Conservation (phyloP, 1,139 yeast genomes). For the Lodderomyces metapsilosis region DNA sequence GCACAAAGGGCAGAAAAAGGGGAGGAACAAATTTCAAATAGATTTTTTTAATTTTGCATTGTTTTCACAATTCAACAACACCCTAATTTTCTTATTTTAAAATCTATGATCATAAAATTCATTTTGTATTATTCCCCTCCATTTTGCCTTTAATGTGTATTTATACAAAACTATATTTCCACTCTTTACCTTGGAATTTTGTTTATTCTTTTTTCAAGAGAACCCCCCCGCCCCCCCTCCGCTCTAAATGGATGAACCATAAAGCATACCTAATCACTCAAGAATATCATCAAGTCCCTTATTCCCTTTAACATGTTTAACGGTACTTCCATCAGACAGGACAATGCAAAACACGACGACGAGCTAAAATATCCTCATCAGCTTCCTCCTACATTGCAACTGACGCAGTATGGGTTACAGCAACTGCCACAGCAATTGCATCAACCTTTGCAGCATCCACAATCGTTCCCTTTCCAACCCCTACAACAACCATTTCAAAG, state of each 20-base stretch:
- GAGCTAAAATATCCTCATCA: slow-evolving; percentile 4
- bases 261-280: no score
- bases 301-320: slow-evolving; percentile 1
- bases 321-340: not conserved
- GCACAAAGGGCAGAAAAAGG: not conserved
- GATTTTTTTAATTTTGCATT: no score
- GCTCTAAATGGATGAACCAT: not conserved
- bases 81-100: no score
- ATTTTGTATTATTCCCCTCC: slow-evolving; percentile 1
- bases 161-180: not conserved
- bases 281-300: not conserved
- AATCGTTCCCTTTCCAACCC: not conserved
- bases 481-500: slow-evolving; percentile 1
- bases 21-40: not conserved
- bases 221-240: no score
- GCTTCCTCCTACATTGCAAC: slow-evolving; percentile 7
- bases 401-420: slow-evolving; percentile 1
- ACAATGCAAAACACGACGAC: not conserved
- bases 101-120: not conserved
- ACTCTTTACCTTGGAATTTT: no score
- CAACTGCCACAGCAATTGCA: slow-evolving; percentile 7
- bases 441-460: slow-evolving; percentile 2
- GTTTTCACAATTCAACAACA: no score
- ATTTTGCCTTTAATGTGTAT: not conserved
- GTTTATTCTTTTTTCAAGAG: no score